phyloP scores from a whole-genome alignment of 768 basidiomycete species.

The Boletus vermiculosoides region DNA sequence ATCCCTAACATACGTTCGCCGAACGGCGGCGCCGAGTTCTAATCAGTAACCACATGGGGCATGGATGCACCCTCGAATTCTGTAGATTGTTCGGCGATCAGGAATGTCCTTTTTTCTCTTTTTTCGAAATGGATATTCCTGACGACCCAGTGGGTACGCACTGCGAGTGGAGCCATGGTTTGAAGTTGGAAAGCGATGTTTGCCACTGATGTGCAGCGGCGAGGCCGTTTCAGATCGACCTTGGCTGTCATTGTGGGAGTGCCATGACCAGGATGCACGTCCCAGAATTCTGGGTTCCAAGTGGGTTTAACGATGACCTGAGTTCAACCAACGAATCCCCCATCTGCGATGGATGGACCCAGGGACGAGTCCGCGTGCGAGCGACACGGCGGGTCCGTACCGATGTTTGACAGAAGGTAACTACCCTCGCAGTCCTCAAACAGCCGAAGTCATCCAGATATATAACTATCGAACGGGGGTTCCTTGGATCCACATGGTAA shows the following conservation, averaged over 20 bases:
- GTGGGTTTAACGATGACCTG: not conserved
- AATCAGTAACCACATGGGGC: not conserved
- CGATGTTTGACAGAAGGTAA: not conserved
- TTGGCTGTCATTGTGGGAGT: not conserved
- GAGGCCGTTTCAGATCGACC: not conserved
- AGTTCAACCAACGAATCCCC: not conserved
- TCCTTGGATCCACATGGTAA: not conserved
- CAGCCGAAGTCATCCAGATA: not conserved
- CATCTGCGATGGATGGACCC: not conserved
- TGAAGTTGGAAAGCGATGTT: not conserved
- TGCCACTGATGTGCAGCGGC: not conserved
- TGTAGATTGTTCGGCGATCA: slow-evolving; percentile 17
- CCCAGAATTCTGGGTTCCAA: not conserved
- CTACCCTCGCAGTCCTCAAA: not conserved
- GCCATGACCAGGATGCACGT: not conserved
- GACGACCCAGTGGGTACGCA: not conserved
- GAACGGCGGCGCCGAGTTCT: slow-evolving; percentile 3
- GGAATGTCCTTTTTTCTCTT: not conserved
- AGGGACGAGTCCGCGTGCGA: slow-evolving; percentile 5
- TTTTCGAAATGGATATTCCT: not conserved
- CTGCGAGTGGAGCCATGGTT: not conserved
- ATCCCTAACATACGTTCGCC: not conserved
- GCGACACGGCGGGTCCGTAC: not conserved
- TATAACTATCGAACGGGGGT: not conserved
- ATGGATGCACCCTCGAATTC: not conserved